phyloP scores from a whole-genome alignment of 139 green algal species.

The Coccomyxa sp. region DNA sequence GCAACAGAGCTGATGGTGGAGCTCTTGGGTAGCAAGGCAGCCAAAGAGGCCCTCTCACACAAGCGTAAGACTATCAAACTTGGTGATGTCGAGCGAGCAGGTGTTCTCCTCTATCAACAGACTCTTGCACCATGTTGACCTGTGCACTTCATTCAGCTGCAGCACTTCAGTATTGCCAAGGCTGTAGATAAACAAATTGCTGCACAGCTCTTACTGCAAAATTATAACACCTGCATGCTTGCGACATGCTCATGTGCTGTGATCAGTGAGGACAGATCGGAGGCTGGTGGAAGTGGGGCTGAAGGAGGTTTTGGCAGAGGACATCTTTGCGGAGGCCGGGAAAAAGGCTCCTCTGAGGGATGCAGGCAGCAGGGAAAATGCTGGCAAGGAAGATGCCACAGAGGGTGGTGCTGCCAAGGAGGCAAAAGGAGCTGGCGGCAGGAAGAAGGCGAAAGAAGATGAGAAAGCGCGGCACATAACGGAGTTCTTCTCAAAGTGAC shows the following conservation, averaged over 20 bases:
- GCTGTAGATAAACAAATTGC: too few species aligned
- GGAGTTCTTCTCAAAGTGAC: background rate
- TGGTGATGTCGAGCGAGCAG: conserved; percentile 13
- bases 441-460: background rate
- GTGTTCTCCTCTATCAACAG: background rate
- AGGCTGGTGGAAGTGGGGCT: conserved; percentile 34
- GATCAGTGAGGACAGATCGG: conserved; percentile 15
- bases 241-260: background rate
- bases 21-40: conserved; percentile 33
- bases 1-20: conserved; percentile 46
- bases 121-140: background rate
- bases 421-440: background rate
- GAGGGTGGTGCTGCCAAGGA: background rate
- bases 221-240: background rate
- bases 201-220: too few species aligned
- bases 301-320: conserved; percentile 19
- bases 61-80: conserved; percentile 47
- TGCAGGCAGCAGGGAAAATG: background rate
- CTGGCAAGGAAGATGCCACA: background rate
- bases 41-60: background rate
- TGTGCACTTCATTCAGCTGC: background rate
- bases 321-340: conserved; percentile 23
- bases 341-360: background rate
- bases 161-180: background rate
- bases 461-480: background rate